phyloP scores from a whole-genome alignment of 257 asterid species.

The Lantana camara region DNA sequence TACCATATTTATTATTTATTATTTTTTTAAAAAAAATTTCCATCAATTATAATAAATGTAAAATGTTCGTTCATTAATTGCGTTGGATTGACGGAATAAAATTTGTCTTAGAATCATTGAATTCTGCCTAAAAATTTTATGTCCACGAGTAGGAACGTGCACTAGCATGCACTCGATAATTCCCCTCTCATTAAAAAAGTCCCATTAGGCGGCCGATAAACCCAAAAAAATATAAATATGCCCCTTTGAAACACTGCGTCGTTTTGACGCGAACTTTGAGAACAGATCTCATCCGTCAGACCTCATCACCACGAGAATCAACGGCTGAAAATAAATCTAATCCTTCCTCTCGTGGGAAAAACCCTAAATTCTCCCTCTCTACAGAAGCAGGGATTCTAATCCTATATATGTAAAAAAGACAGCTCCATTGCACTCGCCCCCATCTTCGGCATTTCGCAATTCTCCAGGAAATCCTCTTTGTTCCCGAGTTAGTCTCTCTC shows the following conservation, averaged over 20 bases:
- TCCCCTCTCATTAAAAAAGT: not conserved
- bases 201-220: not conserved
- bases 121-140: too few relatives aligned
- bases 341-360: conserved; percentile 17
- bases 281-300: conserved; percentile 37
- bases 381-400: conserved; percentile 6
- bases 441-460: not conserved
- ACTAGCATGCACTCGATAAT: not conserved
- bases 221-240: not conserved
- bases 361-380: conserved; percentile 32
- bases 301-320: not conserved
- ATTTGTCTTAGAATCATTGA: too few relatives aligned
- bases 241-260: conserved; percentile 36
- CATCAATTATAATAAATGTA: too few relatives aligned
- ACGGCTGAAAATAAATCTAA: conserved; percentile 16
- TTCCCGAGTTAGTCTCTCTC: not conserved
- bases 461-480: not conserved
- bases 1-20: too few relatives aligned
- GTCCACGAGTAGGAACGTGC: conserved; percentile 1
- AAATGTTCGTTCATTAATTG: too few relatives aligned
- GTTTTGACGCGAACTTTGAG: conserved; percentile 35
- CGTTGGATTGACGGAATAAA: too few relatives aligned
- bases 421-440: not conserved
- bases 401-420: conserved; percentile 25
- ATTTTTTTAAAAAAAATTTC: too few relatives aligned